A percentile compares a stretch with the other conserved stretches of the same genome.
These are phyloP conservation scores for Phytophthora aleatoria DNA, from an alignment of 352 stramenopile species.

Conservation along the genomic window DNA sequence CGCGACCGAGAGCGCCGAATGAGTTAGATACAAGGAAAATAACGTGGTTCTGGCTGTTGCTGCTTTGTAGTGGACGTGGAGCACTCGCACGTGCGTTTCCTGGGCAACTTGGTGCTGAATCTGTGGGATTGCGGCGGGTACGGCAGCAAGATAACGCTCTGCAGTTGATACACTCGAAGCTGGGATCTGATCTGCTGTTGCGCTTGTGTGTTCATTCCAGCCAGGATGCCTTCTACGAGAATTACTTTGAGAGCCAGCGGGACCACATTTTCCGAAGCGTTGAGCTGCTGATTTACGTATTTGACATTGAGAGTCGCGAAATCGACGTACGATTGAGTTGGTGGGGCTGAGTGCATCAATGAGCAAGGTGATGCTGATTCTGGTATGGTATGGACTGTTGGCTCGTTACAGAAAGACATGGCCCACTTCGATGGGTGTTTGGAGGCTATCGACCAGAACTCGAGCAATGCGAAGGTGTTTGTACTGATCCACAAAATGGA, in stretches of 20 bases:
- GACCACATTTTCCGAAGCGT: slow-evolving; percentile 99
- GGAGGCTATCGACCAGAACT: slow-evolving; percentile 98
- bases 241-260: slow-evolving; percentile 99
- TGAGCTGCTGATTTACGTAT: slow-evolving; percentile 98
- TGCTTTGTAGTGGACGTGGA: slow-evolving; percentile 86
- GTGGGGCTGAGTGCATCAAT: neutral
- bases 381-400: slow-evolving; percentile 3
- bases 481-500: slow-evolving; percentile 99
- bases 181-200: slow-evolving; percentile 5
- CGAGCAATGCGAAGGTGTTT: slow-evolving; percentile 98
- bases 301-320: slow-evolving; percentile 96
- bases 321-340: slow-evolving; percentile 54
- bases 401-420: slow-evolving; percentile 94
- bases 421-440: slow-evolving; percentile 97
- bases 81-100: slow-evolving; percentile 94
- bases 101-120: slow-evolving; percentile 98
- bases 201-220: slow-evolving; percentile 38
- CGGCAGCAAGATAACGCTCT: slow-evolving; percentile 9
- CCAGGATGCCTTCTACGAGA: slow-evolving; percentile 99
- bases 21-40: neutral
- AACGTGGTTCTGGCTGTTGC: slow-evolving; percentile 9
- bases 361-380: slow-evolving; percentile 8
- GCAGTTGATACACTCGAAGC: neutral
- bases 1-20: slow-evolving; percentile 7
- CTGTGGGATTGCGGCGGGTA: slow-evolving; percentile 99